Base-by-base conservation (phyloP, 805 yeast genomes). In the Nakazawaea ishiwadae region DNA sequence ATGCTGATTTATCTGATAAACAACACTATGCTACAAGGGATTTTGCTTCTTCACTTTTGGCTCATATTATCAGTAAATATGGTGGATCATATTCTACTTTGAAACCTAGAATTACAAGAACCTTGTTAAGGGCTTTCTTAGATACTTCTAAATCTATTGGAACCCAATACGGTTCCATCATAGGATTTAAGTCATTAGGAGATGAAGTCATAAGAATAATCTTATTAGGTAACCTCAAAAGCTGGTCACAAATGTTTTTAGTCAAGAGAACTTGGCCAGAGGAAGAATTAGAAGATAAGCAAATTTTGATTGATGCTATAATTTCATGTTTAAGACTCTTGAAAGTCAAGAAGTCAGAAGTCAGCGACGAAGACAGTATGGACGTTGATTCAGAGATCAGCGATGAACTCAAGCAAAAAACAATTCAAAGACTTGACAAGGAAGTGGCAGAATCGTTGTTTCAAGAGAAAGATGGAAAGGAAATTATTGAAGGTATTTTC, bases 101-200 rank as follows among this genome's bases (percentile, higher is more conserved):
- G 51, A 86, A 87, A 54, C 96, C 98, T 23, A 76, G 98, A 50
- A 91, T 93, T 4, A 89, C 97, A 5, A 75, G 99, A 58, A 95
- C 99, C 1, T 67, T 95, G 42, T 68, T 95, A 46, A 80, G 95
- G 54, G 97, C 97, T 0, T 84, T 95, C 50, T 68, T 93, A 59
- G 96, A 90, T 53, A 73, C 89, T 6, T 77, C 82, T 28, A 81
- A 84, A 51, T 89, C 95, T 0, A 70, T 82, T 12, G 96, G 96
- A 2, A 88, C 98, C 0, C 88, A 89, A 47, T 93, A 84, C 53
- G 99, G 99, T 29, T 82, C 97, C 4, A 73, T 95, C 23, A 74
- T 78, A 37, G 99, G 98, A 5, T 72, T 93, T 53, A 75, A 77
- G 43, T 87, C 83, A 15, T 65, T 93, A 53, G 99, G 97, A 3